Evolutionary conservation across 495 filamentous ascomycete genomes (phyloP).

Genomic region (Aspergillus wentii): DNA sequence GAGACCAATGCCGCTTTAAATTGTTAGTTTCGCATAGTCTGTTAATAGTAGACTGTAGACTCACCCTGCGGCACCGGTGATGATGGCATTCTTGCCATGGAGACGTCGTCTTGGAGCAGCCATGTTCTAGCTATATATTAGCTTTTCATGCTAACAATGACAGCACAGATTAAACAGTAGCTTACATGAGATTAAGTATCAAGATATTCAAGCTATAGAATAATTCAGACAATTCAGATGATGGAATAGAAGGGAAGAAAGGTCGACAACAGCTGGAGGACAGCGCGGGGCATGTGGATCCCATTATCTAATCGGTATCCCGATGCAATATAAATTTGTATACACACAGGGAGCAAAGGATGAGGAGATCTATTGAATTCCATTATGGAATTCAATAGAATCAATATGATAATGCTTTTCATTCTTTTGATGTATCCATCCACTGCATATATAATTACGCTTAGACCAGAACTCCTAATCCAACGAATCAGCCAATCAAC

Average conservation of each 20-base stretch:
- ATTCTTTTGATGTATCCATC: not conserved
- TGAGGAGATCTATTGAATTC: no score
- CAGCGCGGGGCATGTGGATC: conserved; percentile 16
- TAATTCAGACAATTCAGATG: no score
- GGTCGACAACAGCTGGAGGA: not conserved
- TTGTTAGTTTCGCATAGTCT: not conserved
- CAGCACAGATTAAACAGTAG: not conserved
- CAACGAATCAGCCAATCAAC: no score
- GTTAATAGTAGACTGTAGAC: conserved; percentile 16
- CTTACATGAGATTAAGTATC: no score
- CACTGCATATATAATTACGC: not conserved
- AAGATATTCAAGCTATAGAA: no score
- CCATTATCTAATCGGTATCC: conserved; percentile 10
- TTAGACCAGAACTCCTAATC: not conserved
- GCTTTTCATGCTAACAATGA: conserved; percentile 7
- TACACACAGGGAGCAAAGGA: not conserved
- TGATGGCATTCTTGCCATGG: conserved; percentile 83
- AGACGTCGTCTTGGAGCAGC: conserved; percentile 52
- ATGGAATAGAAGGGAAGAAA: not conserved
- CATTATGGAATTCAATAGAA: no score
- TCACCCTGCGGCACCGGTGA: conserved; percentile 90
- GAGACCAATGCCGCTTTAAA: conserved; percentile 86
- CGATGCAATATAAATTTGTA: no score
- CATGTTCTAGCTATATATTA: conserved; percentile 12
- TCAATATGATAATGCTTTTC: no score